Conservation (phyloP, 2,329 filamentous ascomycete genomes). For the Cordyceps javanica region DNA sequence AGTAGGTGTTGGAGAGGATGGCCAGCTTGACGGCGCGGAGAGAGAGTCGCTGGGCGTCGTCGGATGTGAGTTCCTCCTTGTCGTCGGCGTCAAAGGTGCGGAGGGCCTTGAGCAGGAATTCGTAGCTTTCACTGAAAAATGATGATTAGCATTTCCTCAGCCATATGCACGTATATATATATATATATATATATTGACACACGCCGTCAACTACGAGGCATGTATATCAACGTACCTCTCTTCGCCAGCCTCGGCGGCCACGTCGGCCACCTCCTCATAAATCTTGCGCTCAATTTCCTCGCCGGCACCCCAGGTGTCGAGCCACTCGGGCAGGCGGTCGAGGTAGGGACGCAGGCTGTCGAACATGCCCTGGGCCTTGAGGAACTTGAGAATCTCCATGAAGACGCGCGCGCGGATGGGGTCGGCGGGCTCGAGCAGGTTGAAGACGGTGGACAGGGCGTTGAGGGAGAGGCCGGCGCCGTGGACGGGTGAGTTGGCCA, state of each 20-base stretch:
- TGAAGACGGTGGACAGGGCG: slow-evolving; percentile 93
- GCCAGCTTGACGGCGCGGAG: slow-evolving; percentile 51
- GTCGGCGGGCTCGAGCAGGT: slow-evolving; percentile 72
- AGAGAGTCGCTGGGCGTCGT: slow-evolving; percentile 55
- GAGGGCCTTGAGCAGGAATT: slow-evolving; percentile 59
- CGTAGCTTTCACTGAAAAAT: slow-evolving; percentile 50
- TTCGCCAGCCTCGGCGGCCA: slow-evolving; percentile 72
- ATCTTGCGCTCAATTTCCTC: slow-evolving; percentile 79
- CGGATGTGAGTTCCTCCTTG: slow-evolving; percentile 48
- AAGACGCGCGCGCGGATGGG: slow-evolving; percentile 86
- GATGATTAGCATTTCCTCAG: background rate
- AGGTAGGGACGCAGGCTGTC: slow-evolving; percentile 80
- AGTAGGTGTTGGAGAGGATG: slow-evolving; percentile 48
- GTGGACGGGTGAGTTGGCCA: slow-evolving; percentile 79
- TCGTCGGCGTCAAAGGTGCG: slow-evolving; percentile 53
- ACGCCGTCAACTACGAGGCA: background rate
- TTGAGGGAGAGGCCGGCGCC: slow-evolving; percentile 81
- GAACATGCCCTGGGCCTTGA: slow-evolving; percentile 69
- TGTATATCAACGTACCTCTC: slow-evolving; percentile 53
- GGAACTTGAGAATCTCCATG: slow-evolving; percentile 77
- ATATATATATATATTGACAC: background rate
- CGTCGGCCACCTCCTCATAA: slow-evolving; percentile 75
- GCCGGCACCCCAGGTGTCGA: slow-evolving; percentile 74
- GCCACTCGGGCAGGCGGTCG: slow-evolving; percentile 75
- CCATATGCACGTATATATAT: background rate